These are phyloP conservation scores for Fusarium pilosicola DNA, from an alignment of 2,329 filamentous ascomycete species.

Conservation along the genomic window DNA sequence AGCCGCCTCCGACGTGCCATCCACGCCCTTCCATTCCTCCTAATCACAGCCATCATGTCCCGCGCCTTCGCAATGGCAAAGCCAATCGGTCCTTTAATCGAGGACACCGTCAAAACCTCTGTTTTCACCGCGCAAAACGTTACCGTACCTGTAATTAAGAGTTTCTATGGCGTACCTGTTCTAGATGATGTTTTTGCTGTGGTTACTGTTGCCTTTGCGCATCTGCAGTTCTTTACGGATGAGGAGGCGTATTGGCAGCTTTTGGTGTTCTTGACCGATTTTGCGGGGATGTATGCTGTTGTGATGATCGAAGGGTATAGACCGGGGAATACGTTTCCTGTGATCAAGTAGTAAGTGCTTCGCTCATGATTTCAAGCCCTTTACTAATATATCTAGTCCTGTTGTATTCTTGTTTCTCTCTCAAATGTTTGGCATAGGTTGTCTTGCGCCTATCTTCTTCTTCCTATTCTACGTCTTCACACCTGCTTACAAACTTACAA, in stretches of 20 bases:
- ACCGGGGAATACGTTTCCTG: constrained; percentile 13
- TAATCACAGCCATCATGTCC: constrained; percentile 31
- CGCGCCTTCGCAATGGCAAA: constrained; percentile 33
- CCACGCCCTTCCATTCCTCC: constrained; percentile 35
- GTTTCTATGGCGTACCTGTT: constrained; percentile 34
- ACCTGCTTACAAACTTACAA: constrained; percentile 24
- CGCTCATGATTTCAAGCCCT: too few relatives aligned
- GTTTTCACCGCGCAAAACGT: constrained; percentile 5
- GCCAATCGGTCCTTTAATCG: constrained; percentile 23
- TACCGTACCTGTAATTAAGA: constrained; percentile 14
- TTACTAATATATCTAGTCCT: constrained; percentile 13
- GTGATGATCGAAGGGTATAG: constrained; percentile 41
- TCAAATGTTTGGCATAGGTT: constrained; percentile 39
- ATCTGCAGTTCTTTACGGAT: constrained; percentile 40
- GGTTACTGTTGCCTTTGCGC: constrained; percentile 35
- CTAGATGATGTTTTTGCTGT: constrained; percentile 37
- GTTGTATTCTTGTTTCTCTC: constrained; percentile 30
- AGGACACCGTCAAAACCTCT: constrained; percentile 6
- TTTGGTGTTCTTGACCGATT: constrained; percentile 44
- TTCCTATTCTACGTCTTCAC: constrained; percentile 37
- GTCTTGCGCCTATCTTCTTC: constrained; percentile 38
- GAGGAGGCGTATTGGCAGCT: constrained; percentile 42
- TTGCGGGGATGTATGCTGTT: constrained; percentile 42
- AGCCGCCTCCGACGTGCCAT: constrained; percentile 29
- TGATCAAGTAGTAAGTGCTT: constrained; percentile 25